A percentile compares a stretch with the other conserved stretches of the same genome.
These are phyloP conservation scores for Mycena vitilis DNA, from an alignment of 768 basidiomycete genomes.

Conservation along the genomic window DNA sequence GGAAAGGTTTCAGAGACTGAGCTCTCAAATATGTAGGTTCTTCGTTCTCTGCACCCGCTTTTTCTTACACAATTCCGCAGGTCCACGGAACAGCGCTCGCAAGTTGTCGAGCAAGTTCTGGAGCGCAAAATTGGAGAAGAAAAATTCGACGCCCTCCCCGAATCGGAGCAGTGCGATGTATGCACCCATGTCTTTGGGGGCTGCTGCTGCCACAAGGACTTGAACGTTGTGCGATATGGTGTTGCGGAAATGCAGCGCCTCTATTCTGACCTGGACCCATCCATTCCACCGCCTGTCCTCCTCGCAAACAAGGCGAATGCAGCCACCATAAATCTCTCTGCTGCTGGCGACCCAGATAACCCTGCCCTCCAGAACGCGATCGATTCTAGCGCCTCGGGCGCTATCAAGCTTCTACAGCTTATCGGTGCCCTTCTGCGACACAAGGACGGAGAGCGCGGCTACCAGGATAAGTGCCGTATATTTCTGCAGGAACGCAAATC, in stretches of 20 bases:
- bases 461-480: conserved; percentile 30
- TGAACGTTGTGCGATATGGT: conserved; percentile 44
- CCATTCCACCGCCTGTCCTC: conserved; percentile 33
- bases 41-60: no score
- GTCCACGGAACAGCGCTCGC: no score
- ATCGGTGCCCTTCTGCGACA: conserved; percentile 43
- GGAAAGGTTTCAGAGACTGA: not conserved
- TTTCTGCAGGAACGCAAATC: conserved; percentile 32
- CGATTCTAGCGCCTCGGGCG: conserved; percentile 40
- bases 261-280: conserved; percentile 16
- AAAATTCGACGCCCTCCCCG: not conserved
- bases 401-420: conserved; percentile 39
- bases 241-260: not conserved
- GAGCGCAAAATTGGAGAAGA: not conserved
- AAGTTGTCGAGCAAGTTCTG: not conserved
- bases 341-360: conserved; percentile 10
- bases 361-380: conserved; percentile 33
- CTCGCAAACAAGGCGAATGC: conserved; percentile 43
- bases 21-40: conserved; percentile 2
- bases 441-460: conserved; percentile 44
- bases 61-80: no score
- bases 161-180: not conserved
- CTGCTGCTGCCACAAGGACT: conserved; percentile 47
- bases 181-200: conserved; percentile 40
- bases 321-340: conserved; percentile 29